phyloP scores from a whole-genome alignment of 2,329 filamentous ascomycete species.

The Scortechinia acanthostroma region DNA sequence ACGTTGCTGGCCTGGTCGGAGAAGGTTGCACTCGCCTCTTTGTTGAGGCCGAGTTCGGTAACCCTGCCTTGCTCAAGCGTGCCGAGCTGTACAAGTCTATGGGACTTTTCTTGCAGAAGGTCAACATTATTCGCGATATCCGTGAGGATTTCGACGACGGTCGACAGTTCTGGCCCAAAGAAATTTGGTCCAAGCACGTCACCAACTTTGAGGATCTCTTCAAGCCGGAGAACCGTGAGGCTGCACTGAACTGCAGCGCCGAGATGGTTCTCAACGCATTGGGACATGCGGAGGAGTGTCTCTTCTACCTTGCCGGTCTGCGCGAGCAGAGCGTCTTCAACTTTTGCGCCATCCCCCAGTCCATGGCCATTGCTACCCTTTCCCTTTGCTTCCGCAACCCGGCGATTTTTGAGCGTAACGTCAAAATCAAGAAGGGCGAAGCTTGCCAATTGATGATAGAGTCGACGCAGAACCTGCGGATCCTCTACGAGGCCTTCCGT shows the following conservation, averaged over 20 bases:
- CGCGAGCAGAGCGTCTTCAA: conserved; percentile 8
- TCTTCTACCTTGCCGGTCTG: conserved; percentile 34
- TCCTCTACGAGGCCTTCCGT: conserved; percentile 77
- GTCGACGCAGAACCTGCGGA: conserved; percentile 80
- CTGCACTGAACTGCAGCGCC: conserved; percentile 77
- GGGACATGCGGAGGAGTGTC: conserved; percentile 3
- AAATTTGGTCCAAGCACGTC: conserved; percentile 96
- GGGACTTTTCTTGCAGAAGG: conserved; percentile 96
- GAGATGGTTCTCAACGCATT: conserved; percentile 57
- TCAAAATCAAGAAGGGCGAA: conserved; percentile 67
- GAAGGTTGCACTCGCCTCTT: conserved; percentile 8
- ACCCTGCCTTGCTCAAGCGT: conserved; percentile 2
- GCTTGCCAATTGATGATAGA: conserved; percentile 87
- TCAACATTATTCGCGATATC: conserved; percentile 95
- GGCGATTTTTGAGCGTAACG: conserved; percentile 5
- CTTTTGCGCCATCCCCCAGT: conserved; percentile 7
- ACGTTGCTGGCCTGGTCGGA: conserved; percentile 7
- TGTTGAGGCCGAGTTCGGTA: conserved; percentile 3
- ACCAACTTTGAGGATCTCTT: conserved; percentile 85
- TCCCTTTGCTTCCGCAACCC: conserved; percentile 7
- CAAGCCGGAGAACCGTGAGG: conserved; percentile 68
- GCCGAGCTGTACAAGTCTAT: conserved; percentile 78
- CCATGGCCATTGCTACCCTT: conserved; percentile 7
- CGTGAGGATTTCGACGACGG: conserved; percentile 83
- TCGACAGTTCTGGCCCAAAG: conserved; percentile 86